Base-by-base conservation (phyloP, 78 protist genomes). In the Dictyostelium brefeldianum region DNA sequence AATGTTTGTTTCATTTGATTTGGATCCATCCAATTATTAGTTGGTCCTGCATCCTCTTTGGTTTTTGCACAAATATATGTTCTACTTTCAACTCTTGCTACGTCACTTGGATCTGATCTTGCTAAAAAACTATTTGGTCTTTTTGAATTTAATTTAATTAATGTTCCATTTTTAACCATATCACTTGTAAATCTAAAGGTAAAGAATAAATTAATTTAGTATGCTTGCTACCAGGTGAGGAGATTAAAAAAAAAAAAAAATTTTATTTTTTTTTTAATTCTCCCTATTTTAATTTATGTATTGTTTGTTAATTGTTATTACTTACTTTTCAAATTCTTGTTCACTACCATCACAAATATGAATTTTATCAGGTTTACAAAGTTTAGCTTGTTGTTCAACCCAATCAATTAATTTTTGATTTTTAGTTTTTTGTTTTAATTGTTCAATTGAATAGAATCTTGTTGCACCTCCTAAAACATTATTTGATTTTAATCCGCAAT, bases 1-100 rank as follows among this genome's bases (percentile, higher is more conserved):
- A 98, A 64, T 17, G 54, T 29, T 8, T 8, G n/a, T 53, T 73
- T 62, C 98, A 97, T 96, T 64, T 96, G 95, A 3, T 62, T 48
- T 50, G 99, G 97, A 18, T 94, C 96, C 75, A 25, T 50, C 98
- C 97, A 96, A 53, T 96, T 94, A 81, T 97, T 96, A 15, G 91
- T 96, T 57, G 96, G 96, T 22, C 98, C 98, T 65, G 98, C 98
- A 47, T 97, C 96, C 31, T 91, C 91, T 75, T 92, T 78, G 4
- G 62, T 64, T 57, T 90, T 65, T 12, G 96, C 51, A 82, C 97
- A 96, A 51, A 98, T 93, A 65, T 62, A 97, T 4, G 99, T 98
- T 31, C 95, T 41, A 7, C 79, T 51, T 57, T 96, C 98, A n/a
- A 91, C 97, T 82, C 97, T 77, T n/a, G 96, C 97, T 20, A 96